Percentiles rank a stretch among this genome's conserved stretches.
Conservation (phyloP, 805 yeast species). For the Ogataea paraovalis region DNA sequence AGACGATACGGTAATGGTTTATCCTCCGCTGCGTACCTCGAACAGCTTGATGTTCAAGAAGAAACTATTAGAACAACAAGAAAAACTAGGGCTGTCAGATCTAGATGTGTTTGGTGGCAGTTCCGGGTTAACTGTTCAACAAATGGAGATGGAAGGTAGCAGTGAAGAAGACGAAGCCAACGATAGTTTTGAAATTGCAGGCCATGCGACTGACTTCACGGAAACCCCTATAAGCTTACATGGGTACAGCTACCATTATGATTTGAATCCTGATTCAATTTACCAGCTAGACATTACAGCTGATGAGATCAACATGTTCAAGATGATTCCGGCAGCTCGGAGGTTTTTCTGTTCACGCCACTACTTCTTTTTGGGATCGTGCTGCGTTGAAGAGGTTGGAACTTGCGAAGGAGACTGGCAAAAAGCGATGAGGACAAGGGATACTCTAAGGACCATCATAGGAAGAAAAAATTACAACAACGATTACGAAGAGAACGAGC, state of each 20-base stretch:
- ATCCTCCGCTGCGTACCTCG: not conserved
- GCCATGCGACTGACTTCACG: not conserved
- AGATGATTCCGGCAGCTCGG: conserved; percentile 17
- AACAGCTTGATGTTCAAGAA: not conserved
- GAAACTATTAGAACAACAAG: not conserved
- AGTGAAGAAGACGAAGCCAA: conserved; percentile 4
- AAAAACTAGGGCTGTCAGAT: not conserved
- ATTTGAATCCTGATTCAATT: not conserved
- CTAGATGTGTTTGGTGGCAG: not conserved
- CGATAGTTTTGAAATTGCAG: conserved; percentile 7
- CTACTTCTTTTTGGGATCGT: not conserved
- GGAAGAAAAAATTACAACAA: not conserved
- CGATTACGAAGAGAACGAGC: not conserved
- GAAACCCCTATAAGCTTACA: not conserved
- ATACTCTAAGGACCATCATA: not conserved
- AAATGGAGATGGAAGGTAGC: not conserved
- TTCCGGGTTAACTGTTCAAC: not conserved
- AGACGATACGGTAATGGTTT: conserved; percentile 4
- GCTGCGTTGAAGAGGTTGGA: not conserved
- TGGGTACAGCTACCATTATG: not conserved
- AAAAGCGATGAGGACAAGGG: not conserved
- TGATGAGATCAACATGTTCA: conserved; percentile 27
- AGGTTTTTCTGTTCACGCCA: conserved; percentile 20
- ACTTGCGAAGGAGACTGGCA: not conserved
- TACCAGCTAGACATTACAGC: conserved; percentile 12